Conservation (phyloP, 176 grass and related monocot genomes). For the Saccharum spontaneum region DNA sequence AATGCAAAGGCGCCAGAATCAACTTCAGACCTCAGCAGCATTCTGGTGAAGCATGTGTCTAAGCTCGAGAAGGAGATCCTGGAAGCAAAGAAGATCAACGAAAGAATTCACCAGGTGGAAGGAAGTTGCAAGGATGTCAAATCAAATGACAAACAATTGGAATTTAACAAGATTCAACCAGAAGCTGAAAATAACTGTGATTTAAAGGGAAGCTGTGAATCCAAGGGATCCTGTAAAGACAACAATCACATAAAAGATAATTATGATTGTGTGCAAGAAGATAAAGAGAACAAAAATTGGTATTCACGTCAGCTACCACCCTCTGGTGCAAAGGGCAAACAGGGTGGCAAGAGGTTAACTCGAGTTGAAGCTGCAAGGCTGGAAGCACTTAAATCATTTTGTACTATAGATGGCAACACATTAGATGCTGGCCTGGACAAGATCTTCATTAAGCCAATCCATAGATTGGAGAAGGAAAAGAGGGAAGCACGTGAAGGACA, state of each 20-base stretch:
- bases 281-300: slow-evolving; percentile 55
- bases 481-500: slow-evolving; percentile 30
- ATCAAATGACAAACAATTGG: slow-evolving; percentile 17
- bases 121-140: slow-evolving; percentile 12
- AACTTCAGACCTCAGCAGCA: slow-evolving; percentile 42
- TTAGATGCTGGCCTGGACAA: slow-evolving; percentile 47
- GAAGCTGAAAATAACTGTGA: slow-evolving; percentile 25
- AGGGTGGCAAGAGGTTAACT: slow-evolving; percentile 45
- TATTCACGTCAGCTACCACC: slow-evolving; percentile 35
- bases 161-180: slow-evolving; percentile 24
- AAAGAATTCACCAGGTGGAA: slow-evolving; percentile 7
- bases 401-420: slow-evolving; percentile 34
- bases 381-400: slow-evolving; percentile 55
- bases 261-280: slow-evolving; percentile 23
- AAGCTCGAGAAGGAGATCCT: slow-evolving; percentile 65
- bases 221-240: slow-evolving; percentile 20
- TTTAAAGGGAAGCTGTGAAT: slow-evolving; percentile 11
- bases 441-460: slow-evolving; percentile 54
- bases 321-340: slow-evolving; percentile 32
- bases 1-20: slow-evolving; percentile 15
- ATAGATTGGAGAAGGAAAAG: slow-evolving; percentile 62
- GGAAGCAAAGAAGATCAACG: slow-evolving; percentile 52
- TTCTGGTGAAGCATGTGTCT: slow-evolving; percentile 65
- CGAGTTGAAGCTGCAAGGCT: slow-evolving; percentile 58
- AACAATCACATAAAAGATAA: slow-evolving; percentile 17